Conservation (phyloP, 2,329 filamentous ascomycete genomes). For the Dothideomycetes sp. region DNA sequence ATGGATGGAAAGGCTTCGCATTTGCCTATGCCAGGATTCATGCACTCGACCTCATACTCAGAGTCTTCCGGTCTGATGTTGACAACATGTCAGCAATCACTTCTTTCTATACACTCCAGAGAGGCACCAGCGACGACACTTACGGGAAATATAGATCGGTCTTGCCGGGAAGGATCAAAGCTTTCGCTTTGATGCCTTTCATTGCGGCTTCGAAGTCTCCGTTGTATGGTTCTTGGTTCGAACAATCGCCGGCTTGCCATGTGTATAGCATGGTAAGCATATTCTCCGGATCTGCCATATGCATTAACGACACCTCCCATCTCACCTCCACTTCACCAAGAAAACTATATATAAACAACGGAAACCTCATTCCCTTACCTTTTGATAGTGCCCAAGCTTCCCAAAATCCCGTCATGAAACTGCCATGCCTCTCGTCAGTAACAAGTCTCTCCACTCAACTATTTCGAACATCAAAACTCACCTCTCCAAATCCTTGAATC, state of each 20-base stretch:
- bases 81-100: conserved; percentile 11
- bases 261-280: conserved; percentile 66
- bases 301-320: no score
- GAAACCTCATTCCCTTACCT: no score
- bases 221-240: conserved; percentile 58
- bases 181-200: conserved; percentile 61
- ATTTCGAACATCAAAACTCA: background rate
- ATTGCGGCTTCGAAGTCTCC: conserved; percentile 50
- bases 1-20: conserved; percentile 49
- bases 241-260: conserved; percentile 68
- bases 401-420: conserved; percentile 66
- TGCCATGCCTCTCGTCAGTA: conserved; percentile 29
- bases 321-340: no score
- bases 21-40: conserved; percentile 50
- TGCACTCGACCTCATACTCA: conserved; percentile 58
- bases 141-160: conserved; percentile 74
- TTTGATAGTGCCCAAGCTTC: conserved; percentile 64
- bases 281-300: conserved; percentile 57
- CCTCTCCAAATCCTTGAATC: conserved; percentile 55
- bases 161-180: conserved; percentile 59
- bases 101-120: background rate
- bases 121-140: conserved; percentile 25
- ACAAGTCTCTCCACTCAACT: no score
- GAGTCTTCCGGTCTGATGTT: conserved; percentile 61
- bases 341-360: conserved; percentile 1